Percentiles rank a stretch among this genome's conserved stretches.
Conservation (phyloP, 306 rosid genomes). For the Glycine tomentella region DNA sequence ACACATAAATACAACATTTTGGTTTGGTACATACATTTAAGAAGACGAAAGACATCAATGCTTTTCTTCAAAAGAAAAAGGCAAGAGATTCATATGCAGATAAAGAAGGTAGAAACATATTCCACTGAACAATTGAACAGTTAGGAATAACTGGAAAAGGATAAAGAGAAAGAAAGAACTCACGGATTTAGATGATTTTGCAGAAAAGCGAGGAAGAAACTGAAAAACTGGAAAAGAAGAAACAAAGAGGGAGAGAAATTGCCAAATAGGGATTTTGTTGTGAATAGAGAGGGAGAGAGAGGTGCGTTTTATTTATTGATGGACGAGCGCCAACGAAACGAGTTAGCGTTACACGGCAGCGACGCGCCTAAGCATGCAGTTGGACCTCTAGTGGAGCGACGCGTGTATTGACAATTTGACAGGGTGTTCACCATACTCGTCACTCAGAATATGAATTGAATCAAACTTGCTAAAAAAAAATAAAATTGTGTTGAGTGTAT, state of each 20-base stretch:
- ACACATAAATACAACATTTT: background rate
- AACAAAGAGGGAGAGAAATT: background rate
- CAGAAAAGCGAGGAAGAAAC: background rate
- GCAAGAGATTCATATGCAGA: background rate
- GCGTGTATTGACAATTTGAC: background rate
- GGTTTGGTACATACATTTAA: background rate
- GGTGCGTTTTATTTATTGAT: background rate
- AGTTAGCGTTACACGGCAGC: background rate
- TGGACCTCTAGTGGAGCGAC: background rate
- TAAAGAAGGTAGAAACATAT: background rate
- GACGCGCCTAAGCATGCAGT: background rate
- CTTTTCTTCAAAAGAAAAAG: background rate
- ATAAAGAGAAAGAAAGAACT: background rate
- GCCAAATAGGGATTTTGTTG: background rate
- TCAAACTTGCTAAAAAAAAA: no score
- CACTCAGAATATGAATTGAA: no score
- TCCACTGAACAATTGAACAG: background rate
- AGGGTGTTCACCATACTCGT: no score
- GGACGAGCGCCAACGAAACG: background rate
- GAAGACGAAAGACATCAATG: background rate
- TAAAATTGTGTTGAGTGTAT: no score
- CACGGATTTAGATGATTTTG: slow-evolving; percentile 9
- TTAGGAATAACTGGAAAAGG: background rate
- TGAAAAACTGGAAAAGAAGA: background rate
- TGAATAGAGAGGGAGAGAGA: no score